phyloP scores from a whole-genome alignment of 805 yeast genomes.

The Millerago galiae region DNA sequence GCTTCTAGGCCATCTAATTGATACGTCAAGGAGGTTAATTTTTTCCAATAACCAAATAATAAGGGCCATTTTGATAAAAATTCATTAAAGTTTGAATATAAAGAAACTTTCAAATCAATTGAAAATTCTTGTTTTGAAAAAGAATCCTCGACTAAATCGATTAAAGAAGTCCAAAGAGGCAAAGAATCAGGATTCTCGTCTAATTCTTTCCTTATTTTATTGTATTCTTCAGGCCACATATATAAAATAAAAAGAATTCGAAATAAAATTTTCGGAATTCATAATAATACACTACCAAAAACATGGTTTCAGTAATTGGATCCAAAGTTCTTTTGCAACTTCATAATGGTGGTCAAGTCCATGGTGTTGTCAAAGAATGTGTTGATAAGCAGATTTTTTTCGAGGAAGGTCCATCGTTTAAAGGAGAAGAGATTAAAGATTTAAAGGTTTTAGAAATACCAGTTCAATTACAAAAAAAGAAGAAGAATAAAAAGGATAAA shows the following conservation, averaged over 20 bases:
- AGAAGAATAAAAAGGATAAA: constrained; percentile 9
- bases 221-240: background rate
- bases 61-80: constrained; percentile 53
- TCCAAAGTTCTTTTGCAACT: constrained; percentile 39
- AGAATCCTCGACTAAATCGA: background rate
- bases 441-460: constrained; percentile 55
- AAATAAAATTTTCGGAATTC: too few relatives aligned
- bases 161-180: background rate
- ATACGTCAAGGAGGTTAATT: constrained; percentile 47
- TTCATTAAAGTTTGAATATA: constrained; percentile 29
- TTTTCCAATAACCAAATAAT: constrained; percentile 57
- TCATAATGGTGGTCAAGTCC: constrained; percentile 30
- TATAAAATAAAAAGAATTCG: background rate
- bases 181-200: background rate
- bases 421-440: constrained; percentile 41
- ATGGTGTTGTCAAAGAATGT: constrained; percentile 37
- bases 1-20: constrained; percentile 48
- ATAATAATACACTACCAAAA: background rate
- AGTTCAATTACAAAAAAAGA: constrained; percentile 20
- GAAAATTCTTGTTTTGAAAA: background rate
- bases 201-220: background rate
- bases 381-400: constrained; percentile 33
- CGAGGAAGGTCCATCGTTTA: constrained; percentile 30
- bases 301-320: constrained; percentile 37
- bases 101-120: background rate